These are phyloP conservation scores for Dactylellina parvicollis DNA, from an alignment of 2,329 filamentous ascomycete species.

Conservation along the genomic window DNA sequence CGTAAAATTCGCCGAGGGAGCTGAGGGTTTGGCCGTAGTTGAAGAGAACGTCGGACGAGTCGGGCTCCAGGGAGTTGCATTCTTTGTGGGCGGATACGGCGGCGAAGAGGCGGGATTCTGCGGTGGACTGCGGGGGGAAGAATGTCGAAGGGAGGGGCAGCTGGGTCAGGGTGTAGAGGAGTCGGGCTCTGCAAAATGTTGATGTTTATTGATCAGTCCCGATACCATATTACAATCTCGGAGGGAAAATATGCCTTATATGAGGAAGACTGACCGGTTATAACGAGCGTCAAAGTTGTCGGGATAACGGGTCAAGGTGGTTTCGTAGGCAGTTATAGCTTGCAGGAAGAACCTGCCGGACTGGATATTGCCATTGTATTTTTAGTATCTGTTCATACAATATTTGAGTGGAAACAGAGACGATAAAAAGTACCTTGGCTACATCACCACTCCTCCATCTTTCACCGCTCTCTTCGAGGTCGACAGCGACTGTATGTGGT, in stretches of 20 bases:
- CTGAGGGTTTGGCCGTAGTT: slow-evolving; percentile 49
- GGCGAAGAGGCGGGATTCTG: slow-evolving; percentile 32
- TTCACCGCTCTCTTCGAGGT: slow-evolving; percentile 57
- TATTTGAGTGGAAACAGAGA: neutral
- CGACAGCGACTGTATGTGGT: slow-evolving; percentile 54
- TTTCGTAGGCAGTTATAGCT: slow-evolving; percentile 56
- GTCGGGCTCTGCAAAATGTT: slow-evolving; percentile 27
- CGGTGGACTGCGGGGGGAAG: slow-evolving; percentile 33
- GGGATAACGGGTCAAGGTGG: slow-evolving; percentile 48
- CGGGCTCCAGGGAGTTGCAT: slow-evolving; percentile 33
- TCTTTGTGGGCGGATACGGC: slow-evolving; percentile 33
- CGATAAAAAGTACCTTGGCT: slow-evolving; percentile 49
- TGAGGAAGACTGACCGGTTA: slow-evolving; percentile 54
- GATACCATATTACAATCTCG: too few relatives aligned
- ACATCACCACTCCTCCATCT: slow-evolving; percentile 57
- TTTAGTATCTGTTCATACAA: neutral
- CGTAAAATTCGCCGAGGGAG: slow-evolving; percentile 55
- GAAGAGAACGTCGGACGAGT: slow-evolving; percentile 43
- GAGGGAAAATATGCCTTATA: too few relatives aligned
- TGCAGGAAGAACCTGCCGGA: slow-evolving; percentile 57
- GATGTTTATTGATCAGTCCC: neutral
- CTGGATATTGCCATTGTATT: slow-evolving; percentile 18
- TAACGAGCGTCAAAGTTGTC: slow-evolving; percentile 57
- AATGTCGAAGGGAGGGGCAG: slow-evolving; percentile 27
- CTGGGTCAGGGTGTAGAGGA: slow-evolving; percentile 43